Base-by-base conservation (phyloP, 164 flowering plant genomes). In the Magnolia kwangsiensis region DNA sequence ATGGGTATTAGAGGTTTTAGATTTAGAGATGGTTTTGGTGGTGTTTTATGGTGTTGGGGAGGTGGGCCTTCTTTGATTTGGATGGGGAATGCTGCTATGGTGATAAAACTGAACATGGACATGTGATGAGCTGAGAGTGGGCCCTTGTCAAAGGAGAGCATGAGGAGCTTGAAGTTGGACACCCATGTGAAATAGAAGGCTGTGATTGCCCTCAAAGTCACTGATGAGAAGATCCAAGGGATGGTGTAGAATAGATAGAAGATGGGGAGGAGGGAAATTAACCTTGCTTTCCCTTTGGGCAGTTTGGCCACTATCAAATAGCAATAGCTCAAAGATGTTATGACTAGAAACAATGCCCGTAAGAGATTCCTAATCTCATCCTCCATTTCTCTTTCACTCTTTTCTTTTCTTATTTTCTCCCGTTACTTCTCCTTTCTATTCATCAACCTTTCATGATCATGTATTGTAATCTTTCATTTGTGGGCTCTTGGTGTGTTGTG, bases 141-240 rank as follows among this genome's bases (percentile, higher is more conserved):
- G 67, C 77, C 80, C 9, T 13, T 37, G 27, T 74, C 69, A 59
- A 67, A 78, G 59, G 66, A 67, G 80, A 78, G 59, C 68, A 78
- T 76, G 58, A 78, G 55, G 67, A 78, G 76, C 73, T 78, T 78
- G 77, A 86, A 90, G 66, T 82, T 88, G 8, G 83, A 87, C 7
- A 90, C 86, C 93, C 93, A 90, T 1, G 85, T 68, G 29, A 89
- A n/a, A 77, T 79, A 78, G 80, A 87, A 83, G 8, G 72, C 77
- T 1, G 85, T 69, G 23, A 24, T 45, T 18, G 84, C 89, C 2
- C 77, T 67, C 1, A 85, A 75, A 70, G 77, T 77, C 2, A 82
- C 8, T 51, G 89, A 78, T 31, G 45, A 16, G 69, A 89, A 76
- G 4, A 31, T 20, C 61, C 85, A 83, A 50, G 93, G 91, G 0